Conservation (phyloP, 306 rosid species). For the Pyrus bretschneideri region DNA sequence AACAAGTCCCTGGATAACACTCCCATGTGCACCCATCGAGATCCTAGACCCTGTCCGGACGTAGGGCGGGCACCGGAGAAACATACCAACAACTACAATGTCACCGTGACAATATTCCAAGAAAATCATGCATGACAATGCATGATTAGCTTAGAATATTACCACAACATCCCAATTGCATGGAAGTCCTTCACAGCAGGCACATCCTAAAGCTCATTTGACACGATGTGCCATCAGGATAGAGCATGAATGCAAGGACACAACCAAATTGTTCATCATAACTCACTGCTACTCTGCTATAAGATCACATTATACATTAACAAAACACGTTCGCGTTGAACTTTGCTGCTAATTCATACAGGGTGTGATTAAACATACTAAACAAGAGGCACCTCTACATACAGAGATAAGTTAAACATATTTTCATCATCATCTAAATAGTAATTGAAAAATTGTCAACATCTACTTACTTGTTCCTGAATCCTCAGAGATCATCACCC, state of each 20-base stretch:
- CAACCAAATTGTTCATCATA: not conserved
- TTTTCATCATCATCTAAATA: constrained; percentile 1
- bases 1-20: too few species aligned
- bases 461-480: not conserved
- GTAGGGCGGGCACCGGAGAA: too few species aligned
- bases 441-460: not conserved
- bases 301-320: not conserved
- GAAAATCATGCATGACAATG: too few species aligned
- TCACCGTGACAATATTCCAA: too few species aligned
- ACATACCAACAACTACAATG: too few species aligned
- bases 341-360: not conserved
- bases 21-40: too few species aligned
- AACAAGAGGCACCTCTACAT: not conserved
- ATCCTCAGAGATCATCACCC: not conserved
- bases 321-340: not conserved
- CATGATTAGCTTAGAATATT: too few species aligned
- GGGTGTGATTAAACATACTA: not conserved
- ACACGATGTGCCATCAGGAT: not conserved
- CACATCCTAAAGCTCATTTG: not conserved
- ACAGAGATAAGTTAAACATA: not conserved
- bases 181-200: too few species aligned
- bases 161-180: too few species aligned
- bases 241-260: not conserved
- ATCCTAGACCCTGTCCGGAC: too few species aligned
- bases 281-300: not conserved